phyloP scores from a whole-genome alignment of 2,329 filamentous ascomycete species.

The Bimuria novae-zelandiae region DNA sequence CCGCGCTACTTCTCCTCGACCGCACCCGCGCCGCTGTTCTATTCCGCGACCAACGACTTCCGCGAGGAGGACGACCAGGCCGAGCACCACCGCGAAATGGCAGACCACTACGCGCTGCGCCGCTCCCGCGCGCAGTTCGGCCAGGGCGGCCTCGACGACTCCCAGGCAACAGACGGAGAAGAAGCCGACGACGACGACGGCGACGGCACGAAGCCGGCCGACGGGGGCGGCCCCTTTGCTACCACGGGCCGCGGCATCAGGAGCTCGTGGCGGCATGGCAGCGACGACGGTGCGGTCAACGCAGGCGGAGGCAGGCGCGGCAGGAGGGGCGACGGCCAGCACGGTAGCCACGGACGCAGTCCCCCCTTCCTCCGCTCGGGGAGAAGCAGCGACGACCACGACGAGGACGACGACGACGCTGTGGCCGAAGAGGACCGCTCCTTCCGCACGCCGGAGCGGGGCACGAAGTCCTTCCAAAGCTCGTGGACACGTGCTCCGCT shows the following conservation, averaged over 20 bases:
- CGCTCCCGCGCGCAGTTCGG: conserved; percentile 87
- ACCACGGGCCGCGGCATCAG: conserved; percentile 58
- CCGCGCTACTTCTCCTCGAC: conserved; percentile 76
- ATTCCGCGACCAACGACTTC: conserved; percentile 87
- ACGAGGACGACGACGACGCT: too few relatives aligned
- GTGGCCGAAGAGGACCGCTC: too few relatives aligned
- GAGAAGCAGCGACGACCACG: too few relatives aligned
- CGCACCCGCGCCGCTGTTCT: conserved; percentile 90
- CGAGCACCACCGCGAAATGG: conserved; percentile 86
- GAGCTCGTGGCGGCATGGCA: conserved; percentile 61
- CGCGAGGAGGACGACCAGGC: conserved; percentile 92
- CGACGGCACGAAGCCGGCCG: conserved; percentile 45
- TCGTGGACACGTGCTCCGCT: too few relatives aligned
- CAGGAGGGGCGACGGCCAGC: conserved; percentile 40
- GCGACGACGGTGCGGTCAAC: conserved; percentile 46
- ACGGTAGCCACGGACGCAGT: conserved; percentile 38
- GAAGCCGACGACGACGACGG: conserved; percentile 53
- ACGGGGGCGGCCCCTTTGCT: too few relatives aligned
- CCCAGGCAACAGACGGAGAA: conserved; percentile 76
- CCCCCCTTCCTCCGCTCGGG: too few relatives aligned
- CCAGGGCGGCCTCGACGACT: conserved; percentile 80
- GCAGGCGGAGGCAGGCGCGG: too few relatives aligned
- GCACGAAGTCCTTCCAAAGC: too few relatives aligned
- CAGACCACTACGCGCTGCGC: conserved; percentile 92
- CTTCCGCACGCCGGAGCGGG: too few relatives aligned